phyloP scores from a whole-genome alignment of 805 yeast species.

The Starmerella floris region DNA sequence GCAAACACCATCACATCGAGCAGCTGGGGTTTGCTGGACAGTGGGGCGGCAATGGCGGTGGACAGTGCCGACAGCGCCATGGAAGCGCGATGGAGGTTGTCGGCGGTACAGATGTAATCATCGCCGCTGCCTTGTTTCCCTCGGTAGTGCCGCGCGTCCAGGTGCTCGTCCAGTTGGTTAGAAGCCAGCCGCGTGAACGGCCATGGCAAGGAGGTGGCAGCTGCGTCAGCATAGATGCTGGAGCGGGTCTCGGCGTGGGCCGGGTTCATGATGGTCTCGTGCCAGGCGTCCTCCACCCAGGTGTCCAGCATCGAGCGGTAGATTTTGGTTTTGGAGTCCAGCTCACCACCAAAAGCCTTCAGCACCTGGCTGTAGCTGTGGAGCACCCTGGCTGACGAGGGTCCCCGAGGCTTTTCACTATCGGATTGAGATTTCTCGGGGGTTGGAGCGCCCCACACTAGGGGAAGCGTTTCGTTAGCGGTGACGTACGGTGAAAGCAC shows the following conservation, averaged over 20 bases:
- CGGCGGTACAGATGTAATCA: constrained; percentile 7
- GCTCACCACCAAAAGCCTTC: neutral
- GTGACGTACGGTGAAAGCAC: constrained; percentile 17
- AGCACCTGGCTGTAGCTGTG: neutral
- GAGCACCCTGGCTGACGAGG: neutral
- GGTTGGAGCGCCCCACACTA: constrained; percentile 3
- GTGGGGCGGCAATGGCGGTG: neutral
- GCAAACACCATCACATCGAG: constrained; percentile 20
- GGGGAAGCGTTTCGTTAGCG: constrained; percentile 13
- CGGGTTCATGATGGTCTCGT: constrained; percentile 11
- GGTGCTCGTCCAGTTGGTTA: constrained; percentile 9
- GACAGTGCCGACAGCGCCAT: constrained; percentile 9
- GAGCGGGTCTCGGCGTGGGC: neutral
- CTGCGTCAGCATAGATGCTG: constrained; percentile 3
- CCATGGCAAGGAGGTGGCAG: constrained; percentile 11
- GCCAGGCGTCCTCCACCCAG: constrained; percentile 21
- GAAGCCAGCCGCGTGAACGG: constrained; percentile 10
- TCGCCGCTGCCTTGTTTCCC: constrained; percentile 6
- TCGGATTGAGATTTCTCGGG: neutral
- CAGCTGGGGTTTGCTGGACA: constrained; percentile 3
- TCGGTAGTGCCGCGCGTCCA: constrained; percentile 4
- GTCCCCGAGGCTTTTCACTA: neutral
- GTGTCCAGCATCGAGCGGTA: constrained; percentile 1
- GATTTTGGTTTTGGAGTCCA: neutral
- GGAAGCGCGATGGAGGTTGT: constrained; percentile 7